Base-by-base conservation (phyloP, 768 basidiomycete genomes). In the Mycena polygramma region DNA sequence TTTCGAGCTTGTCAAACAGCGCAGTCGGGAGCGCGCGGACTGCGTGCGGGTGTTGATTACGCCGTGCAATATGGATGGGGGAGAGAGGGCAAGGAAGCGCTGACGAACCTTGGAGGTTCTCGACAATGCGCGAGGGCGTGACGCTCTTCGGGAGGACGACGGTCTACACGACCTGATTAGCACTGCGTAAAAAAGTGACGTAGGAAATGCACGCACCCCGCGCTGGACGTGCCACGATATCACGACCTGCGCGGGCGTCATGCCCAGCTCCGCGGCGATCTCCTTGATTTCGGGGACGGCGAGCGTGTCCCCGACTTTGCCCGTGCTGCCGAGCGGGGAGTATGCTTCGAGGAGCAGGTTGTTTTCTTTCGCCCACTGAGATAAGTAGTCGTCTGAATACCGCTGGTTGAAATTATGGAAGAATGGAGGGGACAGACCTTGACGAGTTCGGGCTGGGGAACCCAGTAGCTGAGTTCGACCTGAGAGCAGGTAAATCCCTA, bases 61-160 rank as follows among this genome's bases (percentile, higher is more conserved):
- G 60, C 22, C 30, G 53, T 45, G 39, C n/a, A 45, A 4, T 20
- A 14, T 39, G 35, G 24, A 48, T 0, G 35, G n/a, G n/a, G n/a
- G n/a, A n/a, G n/a, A n/a, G n/a, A n/a, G n/a, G n/a, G 3, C 58
- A 53, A 48, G 14, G 7, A 57, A 26, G 10, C 53, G 57, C n/a
- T n/a, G 14, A 73, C 82, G 68, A 72, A 88, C 92, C 80, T n/a
- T 89, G 82, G 49, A 90, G 80, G 82, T 95, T 95, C 77, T 93
- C 92, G 65, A 85, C 81, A 41, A 95, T 84, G 36, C 92, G 88
- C 52, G 86, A 85, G 14, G 91, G 84, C 4, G 89, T 91, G 17
- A 94, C 92, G 71, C 91, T 92, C 85, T 94, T 95, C 2, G 94
- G 92, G 14, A 95, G 83, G 9, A 91, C 91, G 64, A 91, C 83